Percentiles rank a stretch among this genome's conserved stretches.
These are phyloP conservation scores for Syzygium malaccense DNA, from an alignment of 441 rosid genomes.

Conservation along the genomic window DNA sequence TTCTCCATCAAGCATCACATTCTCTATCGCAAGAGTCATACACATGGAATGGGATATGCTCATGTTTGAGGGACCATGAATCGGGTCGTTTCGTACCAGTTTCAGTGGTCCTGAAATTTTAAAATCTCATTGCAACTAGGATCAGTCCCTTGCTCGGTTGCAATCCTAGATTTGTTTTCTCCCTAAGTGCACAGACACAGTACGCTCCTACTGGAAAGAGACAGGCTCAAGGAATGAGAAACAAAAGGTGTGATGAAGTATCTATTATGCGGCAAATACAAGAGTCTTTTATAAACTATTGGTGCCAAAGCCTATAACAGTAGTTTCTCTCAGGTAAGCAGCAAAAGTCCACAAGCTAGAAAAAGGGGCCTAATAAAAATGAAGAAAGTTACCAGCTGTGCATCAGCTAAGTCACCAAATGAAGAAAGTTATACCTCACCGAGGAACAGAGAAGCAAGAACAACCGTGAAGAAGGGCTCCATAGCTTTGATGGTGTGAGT, in stretches of 20 bases:
- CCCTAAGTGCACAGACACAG: background rate
- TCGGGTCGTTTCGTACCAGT: background rate
- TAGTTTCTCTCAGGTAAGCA: background rate
- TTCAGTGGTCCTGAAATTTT: background rate
- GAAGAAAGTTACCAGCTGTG: background rate
- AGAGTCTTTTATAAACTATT: background rate
- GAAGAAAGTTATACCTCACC: constrained; percentile 31
- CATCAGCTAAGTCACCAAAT: background rate
- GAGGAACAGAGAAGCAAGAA: constrained; percentile 40
- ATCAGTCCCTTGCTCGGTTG: background rate
- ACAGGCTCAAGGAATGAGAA: background rate
- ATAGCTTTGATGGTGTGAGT: constrained; percentile 69
- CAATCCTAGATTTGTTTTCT: background rate
- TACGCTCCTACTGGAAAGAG: background rate
- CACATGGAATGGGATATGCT: background rate
- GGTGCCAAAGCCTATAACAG: background rate
- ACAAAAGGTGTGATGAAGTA: background rate
- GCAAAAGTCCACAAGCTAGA: background rate
- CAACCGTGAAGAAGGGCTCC: constrained; percentile 69
- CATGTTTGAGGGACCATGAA: background rate
- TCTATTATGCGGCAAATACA: background rate
- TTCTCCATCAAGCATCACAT: background rate
- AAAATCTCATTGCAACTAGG: background rate
- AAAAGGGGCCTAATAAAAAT: background rate
- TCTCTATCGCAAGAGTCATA: background rate